Conservation (phyloP, 768 basidiomycete species). For the Boletus rubroflammeus region DNA sequence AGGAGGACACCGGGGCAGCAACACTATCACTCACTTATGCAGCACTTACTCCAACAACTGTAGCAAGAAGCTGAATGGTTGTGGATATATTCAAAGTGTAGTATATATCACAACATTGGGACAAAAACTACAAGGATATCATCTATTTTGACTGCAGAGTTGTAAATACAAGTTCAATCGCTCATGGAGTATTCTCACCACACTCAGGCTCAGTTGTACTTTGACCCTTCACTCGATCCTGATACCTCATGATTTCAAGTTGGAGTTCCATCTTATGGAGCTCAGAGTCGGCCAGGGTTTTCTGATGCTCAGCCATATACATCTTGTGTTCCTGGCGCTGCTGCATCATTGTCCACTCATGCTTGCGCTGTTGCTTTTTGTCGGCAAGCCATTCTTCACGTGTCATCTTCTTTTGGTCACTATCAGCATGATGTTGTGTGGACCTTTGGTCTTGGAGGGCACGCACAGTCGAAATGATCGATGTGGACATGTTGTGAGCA, state of each 20-base stretch:
- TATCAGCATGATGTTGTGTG: not conserved
- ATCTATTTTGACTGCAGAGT: not conserved
- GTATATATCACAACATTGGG: not conserved
- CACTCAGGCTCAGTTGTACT: not conserved
- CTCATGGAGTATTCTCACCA: not conserved
- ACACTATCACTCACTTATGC: not conserved
- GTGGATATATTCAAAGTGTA: too few relatives aligned
- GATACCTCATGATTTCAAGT: not conserved
- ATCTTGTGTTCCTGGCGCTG: not conserved
- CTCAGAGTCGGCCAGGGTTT: not conserved
- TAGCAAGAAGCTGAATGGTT: not conserved
- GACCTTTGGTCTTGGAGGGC: not conserved
- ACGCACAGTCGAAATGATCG: not conserved
- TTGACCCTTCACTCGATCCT: not conserved
- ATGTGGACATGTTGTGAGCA: not conserved
- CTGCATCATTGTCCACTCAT: not conserved
- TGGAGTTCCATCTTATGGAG: not conserved
- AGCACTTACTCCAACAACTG: not conserved
- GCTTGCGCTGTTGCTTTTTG: not conserved
- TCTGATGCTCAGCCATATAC: not conserved
- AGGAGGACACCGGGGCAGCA: not conserved
- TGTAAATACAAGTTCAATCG: not conserved
- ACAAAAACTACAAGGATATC: not conserved
- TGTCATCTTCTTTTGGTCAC: not conserved
- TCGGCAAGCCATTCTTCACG: not conserved